These are phyloP conservation scores for Amyloporia xantha DNA, from an alignment of 768 basidiomycete genomes.

Conservation along the genomic window DNA sequence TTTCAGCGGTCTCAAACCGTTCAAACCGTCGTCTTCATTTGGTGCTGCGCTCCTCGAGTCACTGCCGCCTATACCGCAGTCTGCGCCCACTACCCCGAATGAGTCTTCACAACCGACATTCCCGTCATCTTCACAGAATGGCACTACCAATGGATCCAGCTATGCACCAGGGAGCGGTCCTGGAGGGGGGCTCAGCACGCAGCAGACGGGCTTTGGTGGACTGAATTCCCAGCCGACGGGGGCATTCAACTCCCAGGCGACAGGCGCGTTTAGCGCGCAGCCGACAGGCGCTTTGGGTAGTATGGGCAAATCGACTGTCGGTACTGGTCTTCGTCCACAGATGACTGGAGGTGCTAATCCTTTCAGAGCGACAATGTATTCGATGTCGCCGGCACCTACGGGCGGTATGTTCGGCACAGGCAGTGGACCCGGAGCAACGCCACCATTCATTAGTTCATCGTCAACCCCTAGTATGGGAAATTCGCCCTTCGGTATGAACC, in stretches of 20 bases:
- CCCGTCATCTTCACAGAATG: constrained; percentile 6
- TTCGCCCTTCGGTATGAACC: constrained; percentile 10
- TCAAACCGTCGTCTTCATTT: constrained; percentile 49
- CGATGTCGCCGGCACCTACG: constrained; percentile 9
- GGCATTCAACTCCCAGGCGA: constrained; percentile 29
- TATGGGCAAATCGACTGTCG: constrained; percentile 15
- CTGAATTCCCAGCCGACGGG: constrained; percentile 23
- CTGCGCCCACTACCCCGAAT: constrained; percentile 42
- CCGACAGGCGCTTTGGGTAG: constrained; percentile 47
- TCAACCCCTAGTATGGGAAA: constrained; percentile 22
- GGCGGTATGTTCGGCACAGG: constrained; percentile 5
- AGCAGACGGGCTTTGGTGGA: background rate
- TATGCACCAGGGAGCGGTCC: constrained; percentile 8
- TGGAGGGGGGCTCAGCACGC: too few relatives aligned
- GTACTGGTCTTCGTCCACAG: constrained; percentile 33
- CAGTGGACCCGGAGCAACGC: constrained; percentile 4
- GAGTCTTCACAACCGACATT: constrained; percentile 8
- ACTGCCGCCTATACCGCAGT: constrained; percentile 65
- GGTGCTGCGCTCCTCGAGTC: constrained; percentile 43
- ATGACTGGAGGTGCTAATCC: constrained; percentile 35
- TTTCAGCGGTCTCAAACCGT: constrained; percentile 44
- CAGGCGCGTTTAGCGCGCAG: constrained; percentile 44
- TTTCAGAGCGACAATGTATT: constrained; percentile 35
- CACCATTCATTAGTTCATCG: constrained; percentile 17
- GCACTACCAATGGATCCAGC: constrained; percentile 1